These are phyloP conservation scores for Laburnicola sp. DNA, from an alignment of 2,329 filamentous ascomycete species.

Conservation along the genomic window DNA sequence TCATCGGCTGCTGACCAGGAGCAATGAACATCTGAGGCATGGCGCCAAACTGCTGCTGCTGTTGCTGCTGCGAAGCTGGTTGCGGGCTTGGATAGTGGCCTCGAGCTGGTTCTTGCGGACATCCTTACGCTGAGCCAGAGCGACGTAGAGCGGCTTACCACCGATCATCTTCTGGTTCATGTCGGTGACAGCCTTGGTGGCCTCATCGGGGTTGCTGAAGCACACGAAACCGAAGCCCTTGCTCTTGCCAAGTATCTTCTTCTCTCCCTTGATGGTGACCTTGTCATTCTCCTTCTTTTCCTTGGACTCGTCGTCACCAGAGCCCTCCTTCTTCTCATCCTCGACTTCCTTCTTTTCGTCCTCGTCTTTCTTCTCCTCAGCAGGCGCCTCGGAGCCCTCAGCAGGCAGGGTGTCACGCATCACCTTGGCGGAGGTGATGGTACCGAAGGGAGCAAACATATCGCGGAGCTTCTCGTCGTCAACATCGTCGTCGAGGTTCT, in stretches of 20 bases:
- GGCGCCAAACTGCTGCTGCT: slow-evolving; percentile 60
- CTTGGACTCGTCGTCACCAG: slow-evolving; percentile 63
- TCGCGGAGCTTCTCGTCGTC: slow-evolving; percentile 97
- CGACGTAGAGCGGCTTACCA: slow-evolving; percentile 95
- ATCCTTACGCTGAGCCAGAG: slow-evolving; percentile 98
- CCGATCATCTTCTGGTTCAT: slow-evolving; percentile 99
- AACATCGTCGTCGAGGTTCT: slow-evolving; percentile 96
- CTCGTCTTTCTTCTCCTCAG: slow-evolving; percentile 49
- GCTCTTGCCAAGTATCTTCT: slow-evolving; percentile 86
- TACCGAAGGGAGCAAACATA: slow-evolving; percentile 87
- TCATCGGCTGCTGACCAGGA: slow-evolving; percentile 72
- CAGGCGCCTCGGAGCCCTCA: slow-evolving; percentile 53
- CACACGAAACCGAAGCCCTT: slow-evolving; percentile 99
- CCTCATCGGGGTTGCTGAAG: slow-evolving; percentile 99
- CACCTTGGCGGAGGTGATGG: slow-evolving; percentile 98
- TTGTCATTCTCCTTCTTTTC: slow-evolving; percentile 57
- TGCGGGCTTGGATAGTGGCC: slow-evolving; percentile 98
- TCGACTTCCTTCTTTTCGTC: slow-evolving; percentile 59
- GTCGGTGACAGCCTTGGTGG: slow-evolving; percentile 97
- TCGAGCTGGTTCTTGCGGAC: slow-evolving; percentile 98
- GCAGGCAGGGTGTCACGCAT: slow-evolving; percentile 79
- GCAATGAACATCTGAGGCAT: slow-evolving; percentile 85
- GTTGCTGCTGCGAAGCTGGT: slow-evolving; percentile 97
- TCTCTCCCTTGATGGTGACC: slow-evolving; percentile 60
- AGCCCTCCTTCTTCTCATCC: slow-evolving; percentile 61